Base-by-base conservation (phyloP, 257 asterid genomes). In the Sherardia arvensis region DNA sequence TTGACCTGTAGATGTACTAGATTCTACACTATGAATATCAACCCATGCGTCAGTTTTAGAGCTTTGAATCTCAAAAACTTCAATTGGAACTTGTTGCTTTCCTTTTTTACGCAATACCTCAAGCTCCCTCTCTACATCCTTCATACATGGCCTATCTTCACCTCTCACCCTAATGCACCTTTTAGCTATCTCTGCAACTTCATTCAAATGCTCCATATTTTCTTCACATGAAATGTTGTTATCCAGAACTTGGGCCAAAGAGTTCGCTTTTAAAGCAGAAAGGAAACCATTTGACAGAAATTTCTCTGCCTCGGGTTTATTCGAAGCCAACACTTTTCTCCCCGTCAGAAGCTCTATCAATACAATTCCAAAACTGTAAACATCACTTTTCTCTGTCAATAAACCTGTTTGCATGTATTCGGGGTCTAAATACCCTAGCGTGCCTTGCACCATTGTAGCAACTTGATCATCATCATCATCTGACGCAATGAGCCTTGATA, bases 251-350 rank as follows among this genome's bases (percentile, higher is more conserved):
- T 72, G n/a, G 8, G 28, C 29, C 36, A 65, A 53, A 1, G 17
- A 12, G 47, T 20, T 6, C 0, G 1, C 56, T 49, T 7, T 49
- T 26, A 49, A 7, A 18, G 56, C 20, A 32, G 60, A 74, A 7
- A 76, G 64, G 18, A 81, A 81, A 53, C 33, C 63, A 8, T 62
- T 49, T 12, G 80, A 71, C 56, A 49, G 4, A 20, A 49, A 49
- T 8, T n/a, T 18, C 26, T 49, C 56, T 0, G 26, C 56, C 27
- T 49, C 56, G 26, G 56, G 56, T 49, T 21, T 49, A 49, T 49
- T n/a, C 7, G 20, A n/a, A 0, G 56, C 56, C 27, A 49, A 7
- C 3, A 49, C 56, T 49, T n/a, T 49, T 21, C 26, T 49, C 12
- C 56, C 56, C 4, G 56, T 49, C 1, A 49, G 25, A 49, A 49